These are phyloP conservation scores for Phytophthora multivora DNA, from an alignment of 352 stramenopile species.

Conservation along the genomic window DNA sequence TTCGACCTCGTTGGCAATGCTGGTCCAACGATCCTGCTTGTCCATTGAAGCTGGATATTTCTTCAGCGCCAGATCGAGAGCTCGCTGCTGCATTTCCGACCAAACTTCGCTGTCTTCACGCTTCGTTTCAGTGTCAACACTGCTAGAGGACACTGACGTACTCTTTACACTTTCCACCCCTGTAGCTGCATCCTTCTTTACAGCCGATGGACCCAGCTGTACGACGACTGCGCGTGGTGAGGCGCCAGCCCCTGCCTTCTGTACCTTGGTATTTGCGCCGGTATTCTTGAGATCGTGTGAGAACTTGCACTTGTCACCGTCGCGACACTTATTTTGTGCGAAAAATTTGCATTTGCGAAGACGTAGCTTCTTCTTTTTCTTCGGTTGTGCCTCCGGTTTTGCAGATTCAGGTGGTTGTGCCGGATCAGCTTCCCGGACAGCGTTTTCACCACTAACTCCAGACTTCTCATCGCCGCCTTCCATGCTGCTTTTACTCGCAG, in stretches of 20 bases:
- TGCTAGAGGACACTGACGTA: not conserved
- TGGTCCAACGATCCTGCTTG: conserved; percentile 69
- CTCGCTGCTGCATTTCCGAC: conserved; percentile 67
- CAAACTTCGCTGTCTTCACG: conserved; percentile 41
- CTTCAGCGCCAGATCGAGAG: conserved; percentile 70
- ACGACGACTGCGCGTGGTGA: conserved; percentile 21
- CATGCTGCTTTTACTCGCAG: conserved; percentile 24
- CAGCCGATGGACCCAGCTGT: conserved; percentile 14
- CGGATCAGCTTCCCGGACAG: conserved; percentile 24
- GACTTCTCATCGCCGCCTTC: not conserved
- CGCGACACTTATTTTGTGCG: conserved; percentile 46
- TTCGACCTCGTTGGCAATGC: conserved; percentile 68
- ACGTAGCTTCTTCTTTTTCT: conserved; percentile 30
- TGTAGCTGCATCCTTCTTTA: not conserved
- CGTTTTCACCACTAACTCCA: conserved; percentile 1
- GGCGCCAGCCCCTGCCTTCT: not conserved
- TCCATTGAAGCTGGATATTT: conserved; percentile 76
- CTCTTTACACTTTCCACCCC: not conserved
- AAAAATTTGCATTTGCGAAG: conserved; percentile 60
- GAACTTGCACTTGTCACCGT: conserved; percentile 73
- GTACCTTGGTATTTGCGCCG: not conserved
- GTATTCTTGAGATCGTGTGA: conserved; percentile 40
- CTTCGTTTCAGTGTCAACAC: not conserved
- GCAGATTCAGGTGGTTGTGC: conserved; percentile 7
- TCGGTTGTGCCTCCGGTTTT: conserved; percentile 6